Base-by-base conservation (phyloP, 441 rosid genomes). In the Rhodomyrtus psidioides region DNA sequence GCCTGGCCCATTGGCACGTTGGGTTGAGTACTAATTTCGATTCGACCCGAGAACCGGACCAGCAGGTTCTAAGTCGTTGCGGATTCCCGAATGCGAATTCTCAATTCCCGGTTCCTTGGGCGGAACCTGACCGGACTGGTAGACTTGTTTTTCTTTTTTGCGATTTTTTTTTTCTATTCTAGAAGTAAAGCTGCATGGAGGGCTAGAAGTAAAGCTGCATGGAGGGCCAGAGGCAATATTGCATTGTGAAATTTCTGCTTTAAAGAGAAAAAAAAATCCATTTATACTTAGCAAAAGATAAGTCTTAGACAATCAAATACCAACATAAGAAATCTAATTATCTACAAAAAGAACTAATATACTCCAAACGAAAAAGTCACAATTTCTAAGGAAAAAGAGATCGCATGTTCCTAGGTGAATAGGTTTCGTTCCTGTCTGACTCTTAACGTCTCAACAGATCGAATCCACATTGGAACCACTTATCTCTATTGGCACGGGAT, bases 51-150 rank as follows among this genome's bases (percentile, higher is more conserved):
- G 19, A 30, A 15, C 17, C 1, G 9, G 10, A 7, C 1, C 0
- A 5, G 65, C 70, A 4, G 17, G 9, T 27, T 15, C 27, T 12
- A 6, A 28, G 74, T 30, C 19, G 28, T 26, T 34, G n/a, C n/a
- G n/a, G n/a, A n/a, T n/a, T n/a, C n/a, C n/a, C n/a, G n/a, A n/a
- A n/a, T n/a, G n/a, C n/a, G n/a, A n/a, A n/a, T n/a, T n/a, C n/a
- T n/a, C n/a, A n/a, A n/a, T n/a, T 58, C 62, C 4, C 16, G 0
- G 5, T 15, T 28, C 39, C 16, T 27, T 7, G 10, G 0, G 1
- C 39, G 7, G 21, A 16, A 15, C 70, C 10, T 16, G 1, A 15
- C 4, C 2, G 16, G 2, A 58, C 17, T 27, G 17, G 0, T 58
- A 26, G 30, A 5, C 30, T 58, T 58, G 28, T 58, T 26, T 55